These are phyloP conservation scores for Chrysoporthe austroafricana DNA, from an alignment of 2,329 filamentous ascomycete genomes.

Conservation along the genomic window DNA sequence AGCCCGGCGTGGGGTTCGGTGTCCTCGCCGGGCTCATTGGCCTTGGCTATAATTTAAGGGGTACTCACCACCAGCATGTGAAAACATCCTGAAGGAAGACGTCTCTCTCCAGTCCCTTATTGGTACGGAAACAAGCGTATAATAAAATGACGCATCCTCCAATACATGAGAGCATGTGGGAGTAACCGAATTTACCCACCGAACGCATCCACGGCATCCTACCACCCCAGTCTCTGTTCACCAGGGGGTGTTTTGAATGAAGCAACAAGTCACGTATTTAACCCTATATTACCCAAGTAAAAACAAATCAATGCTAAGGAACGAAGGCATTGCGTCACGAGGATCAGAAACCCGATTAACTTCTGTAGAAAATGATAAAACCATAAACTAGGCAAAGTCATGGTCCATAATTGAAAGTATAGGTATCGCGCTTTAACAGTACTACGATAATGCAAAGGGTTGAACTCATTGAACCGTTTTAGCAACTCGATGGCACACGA, in stretches of 20 bases:
- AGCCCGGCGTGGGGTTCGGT: too few species aligned
- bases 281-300: too few species aligned
- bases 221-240: neutral
- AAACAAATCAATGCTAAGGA: neutral
- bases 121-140: neutral
- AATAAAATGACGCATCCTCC: neutral
- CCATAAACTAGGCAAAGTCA: too few species aligned
- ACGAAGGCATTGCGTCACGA: neutral
- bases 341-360: neutral
- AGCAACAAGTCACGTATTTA: too few species aligned
- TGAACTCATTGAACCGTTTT: too few species aligned
- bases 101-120: neutral
- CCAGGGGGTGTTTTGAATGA: neutral
- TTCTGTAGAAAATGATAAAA: neutral
- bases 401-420: too few species aligned
- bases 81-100: neutral
- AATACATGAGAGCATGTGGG: neutral
- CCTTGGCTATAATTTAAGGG: neutral
- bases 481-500: too few species aligned
- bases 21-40: too few species aligned
- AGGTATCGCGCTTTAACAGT: too few species aligned
- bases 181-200: neutral
- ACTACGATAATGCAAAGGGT: too few species aligned
- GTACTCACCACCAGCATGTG: neutral
- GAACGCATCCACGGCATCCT: neutral